Conservation (phyloP, 176 grass and related monocot species). For the Cocos nucifera region DNA sequence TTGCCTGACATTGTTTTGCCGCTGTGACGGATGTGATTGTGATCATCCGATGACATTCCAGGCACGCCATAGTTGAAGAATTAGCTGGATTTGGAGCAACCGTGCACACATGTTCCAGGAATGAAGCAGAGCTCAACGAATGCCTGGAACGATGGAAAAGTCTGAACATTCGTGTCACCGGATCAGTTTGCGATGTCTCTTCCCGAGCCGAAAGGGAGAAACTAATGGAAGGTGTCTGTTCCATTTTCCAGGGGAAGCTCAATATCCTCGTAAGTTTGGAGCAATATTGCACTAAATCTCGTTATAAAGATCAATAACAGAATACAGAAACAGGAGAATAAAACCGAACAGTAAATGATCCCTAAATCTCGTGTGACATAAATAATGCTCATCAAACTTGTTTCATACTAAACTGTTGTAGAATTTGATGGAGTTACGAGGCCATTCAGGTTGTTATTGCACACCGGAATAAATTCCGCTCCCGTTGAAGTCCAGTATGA, state of each 20-base stretch:
- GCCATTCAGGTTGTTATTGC: too few relatives aligned
- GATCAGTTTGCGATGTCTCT: slow-evolving; percentile 42
- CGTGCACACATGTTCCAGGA: slow-evolving; percentile 34
- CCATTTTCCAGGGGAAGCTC: slow-evolving; percentile 29
- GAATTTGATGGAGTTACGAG: too few relatives aligned
- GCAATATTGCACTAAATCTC: background rate
- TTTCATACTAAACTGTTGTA: too few relatives aligned
- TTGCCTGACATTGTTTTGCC: too few relatives aligned
- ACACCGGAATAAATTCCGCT: too few relatives aligned
- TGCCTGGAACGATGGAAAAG: slow-evolving; percentile 25
- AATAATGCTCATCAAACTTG: too few relatives aligned
- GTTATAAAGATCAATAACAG: background rate
- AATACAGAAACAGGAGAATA: too few relatives aligned
- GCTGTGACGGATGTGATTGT: too few relatives aligned
- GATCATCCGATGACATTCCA: background rate
- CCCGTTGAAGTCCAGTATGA: too few relatives aligned
- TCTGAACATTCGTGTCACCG: slow-evolving; percentile 1
- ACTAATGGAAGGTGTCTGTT: slow-evolving; percentile 15
- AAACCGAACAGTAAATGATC: too few relatives aligned
- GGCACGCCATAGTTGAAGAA: slow-evolving; percentile 37
- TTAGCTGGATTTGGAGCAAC: slow-evolving; percentile 25
- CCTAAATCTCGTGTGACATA: too few relatives aligned
- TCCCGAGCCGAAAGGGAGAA: slow-evolving; percentile 10
- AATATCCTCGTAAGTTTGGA: slow-evolving; percentile 26
- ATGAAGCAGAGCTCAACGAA: slow-evolving; percentile 18